Evolutionary conservation across 139 green algal genomes (phyloP), one percentile per base, ranked within the genome.

Genomic region (Coelastrella sp.): DNA sequence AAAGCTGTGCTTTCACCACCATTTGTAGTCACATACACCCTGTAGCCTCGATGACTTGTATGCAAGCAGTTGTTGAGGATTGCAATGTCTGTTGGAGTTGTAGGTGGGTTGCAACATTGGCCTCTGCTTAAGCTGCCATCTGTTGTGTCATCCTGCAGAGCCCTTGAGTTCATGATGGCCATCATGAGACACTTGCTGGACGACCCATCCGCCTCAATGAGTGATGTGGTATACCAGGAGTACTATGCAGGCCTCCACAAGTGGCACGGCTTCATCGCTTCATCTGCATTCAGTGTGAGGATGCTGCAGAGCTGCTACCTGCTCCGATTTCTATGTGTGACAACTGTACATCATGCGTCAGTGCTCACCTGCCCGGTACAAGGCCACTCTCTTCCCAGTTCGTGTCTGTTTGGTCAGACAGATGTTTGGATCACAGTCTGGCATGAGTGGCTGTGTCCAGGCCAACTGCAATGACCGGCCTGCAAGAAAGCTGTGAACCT

Each of bases 181-280:
- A 88, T 98, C 82, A 87, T 98, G 58, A 76, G 91, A 59, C 78
- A 84, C 58, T 25, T 97, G 60, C 73, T 93, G 59, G 89, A 93
- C 10, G 89, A 95, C 73, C 86, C 70, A 1, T 14, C 70, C 4
- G 12, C 91, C 6, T 74, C 85, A 7, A 57, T 97, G 79, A 74
- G 68, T n/a, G 87, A 90, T 4, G 93, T 91, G 8, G 95, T 94
- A 7, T 90, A 65, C 57, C 92, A 96, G 19, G 92, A 91, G 4
- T 98, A 98, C 87, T 87, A 92, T 12, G 82, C 84, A 4, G 97
- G 95, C 4, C 84, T 98, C n/a, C 92, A 95, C 68, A 85, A 92
- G 49, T 98, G 91, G 90, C 96, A 98, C 87, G 96, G 96, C 78
- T 97, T 96, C 92, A 92, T 97, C 6, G 95, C 93, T 1, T 96